Evolutionary conservation across 192 early-diverging fungal genomes (phyloP), one percentile per base, ranked within the genome.

Genomic region (Podila clonocystis): DNA sequence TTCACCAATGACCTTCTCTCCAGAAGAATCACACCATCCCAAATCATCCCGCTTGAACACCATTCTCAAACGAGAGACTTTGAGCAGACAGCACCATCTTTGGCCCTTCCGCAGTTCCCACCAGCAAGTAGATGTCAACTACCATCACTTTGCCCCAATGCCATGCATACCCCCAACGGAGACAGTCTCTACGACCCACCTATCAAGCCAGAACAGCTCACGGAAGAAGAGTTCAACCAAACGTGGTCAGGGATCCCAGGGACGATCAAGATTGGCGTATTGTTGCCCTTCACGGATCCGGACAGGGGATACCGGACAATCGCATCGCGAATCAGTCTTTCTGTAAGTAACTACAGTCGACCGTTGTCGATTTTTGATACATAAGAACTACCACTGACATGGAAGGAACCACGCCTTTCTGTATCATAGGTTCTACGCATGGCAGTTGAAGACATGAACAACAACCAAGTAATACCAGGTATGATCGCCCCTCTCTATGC

Each of bases 391-490:
- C 41, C 15, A 15, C 41, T 45, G 15, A 45, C 41, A 45, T 15
- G 12, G 13, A 45, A 45, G 15, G 17, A 17, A 22, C 1, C 6
- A 5, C 50, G 1, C 3, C n/a, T 24, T 11, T 36, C 9, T 60
- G 9, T 2, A 20, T 52, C 57, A 4, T 50, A 78, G 75, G 75
- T 63, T 7, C 69, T 78, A 2, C 64, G 75, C n/a, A 78, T 78
- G 75, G 75, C 75, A 12, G 52, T 67, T 0, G 34, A 49, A 29
- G 69, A 78, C 28, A 78, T 78, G 64, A 78, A 78, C 29, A 58
- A 78, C 22, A 62, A 22, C 20, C 65, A 72, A 28, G 36, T 61
- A 30, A 78, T 78, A 67, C 75, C 75, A 31, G 75, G 75, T 67
- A 77, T 45, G 12, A 30, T 9, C 7, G 34, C 24, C 15, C 31